Percentiles rank a stretch among this genome's conserved stretches.
These are phyloP conservation scores for Mesotaenium endlicherianum DNA, from an alignment of 139 green algal species.

Conservation along the genomic window DNA sequence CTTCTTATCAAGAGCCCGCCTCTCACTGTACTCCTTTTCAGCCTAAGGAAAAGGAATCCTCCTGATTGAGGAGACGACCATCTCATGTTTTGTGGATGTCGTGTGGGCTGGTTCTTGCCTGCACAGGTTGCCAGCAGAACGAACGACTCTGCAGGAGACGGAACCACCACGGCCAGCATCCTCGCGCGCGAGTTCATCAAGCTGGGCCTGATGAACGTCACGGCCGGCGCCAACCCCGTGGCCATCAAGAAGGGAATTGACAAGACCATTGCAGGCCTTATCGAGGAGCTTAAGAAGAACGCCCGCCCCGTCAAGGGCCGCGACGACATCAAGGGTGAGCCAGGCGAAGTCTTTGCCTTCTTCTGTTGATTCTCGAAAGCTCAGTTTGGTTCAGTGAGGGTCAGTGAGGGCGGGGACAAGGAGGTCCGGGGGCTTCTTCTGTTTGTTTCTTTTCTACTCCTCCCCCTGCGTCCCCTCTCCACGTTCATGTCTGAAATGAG, in stretches of 20 bases:
- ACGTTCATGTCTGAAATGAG: no score
- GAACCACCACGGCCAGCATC: conserved; percentile 94
- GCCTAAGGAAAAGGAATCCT: no score
- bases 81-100: no score
- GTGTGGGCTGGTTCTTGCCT: no score
- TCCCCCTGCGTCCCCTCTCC: no score
- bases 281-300: conserved; percentile 78
- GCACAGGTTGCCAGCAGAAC: conserved; percentile 80
- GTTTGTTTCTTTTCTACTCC: not conserved
- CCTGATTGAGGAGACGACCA: no score
- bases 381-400: not conserved
- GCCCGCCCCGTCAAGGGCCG: conserved; percentile 82
- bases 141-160: conserved; percentile 94
- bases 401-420: not conserved
- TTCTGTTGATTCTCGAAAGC: not conserved
- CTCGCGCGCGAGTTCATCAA: conserved; percentile 94
- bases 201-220: conserved; percentile 71
- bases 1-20: no score
- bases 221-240: conserved; percentile 90
- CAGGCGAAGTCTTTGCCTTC: not conserved
- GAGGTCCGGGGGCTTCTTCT: not conserved
- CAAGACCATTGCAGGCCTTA: conserved; percentile 82
- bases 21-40: not conserved
- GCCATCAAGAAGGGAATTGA: conserved; percentile 95
- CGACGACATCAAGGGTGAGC: conserved; percentile 81